Percentiles rank a stretch among this genome's conserved stretches.
These are phyloP conservation scores for Pulveroboletus sp. DNA, from an alignment of 768 basidiomycete genomes.

Conservation along the genomic window DNA sequence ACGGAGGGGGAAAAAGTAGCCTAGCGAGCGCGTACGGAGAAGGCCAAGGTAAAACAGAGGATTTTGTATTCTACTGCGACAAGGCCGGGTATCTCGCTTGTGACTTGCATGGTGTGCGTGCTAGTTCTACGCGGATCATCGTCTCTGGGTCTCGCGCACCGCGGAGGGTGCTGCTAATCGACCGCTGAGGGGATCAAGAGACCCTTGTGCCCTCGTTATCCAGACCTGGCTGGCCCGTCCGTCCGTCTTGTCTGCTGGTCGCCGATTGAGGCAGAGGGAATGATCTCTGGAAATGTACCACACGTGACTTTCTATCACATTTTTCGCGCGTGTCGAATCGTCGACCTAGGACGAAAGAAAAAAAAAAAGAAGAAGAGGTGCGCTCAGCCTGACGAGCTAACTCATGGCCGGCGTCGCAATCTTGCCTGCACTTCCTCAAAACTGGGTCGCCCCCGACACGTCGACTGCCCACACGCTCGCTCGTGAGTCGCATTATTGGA, in stretches of 20 bases:
- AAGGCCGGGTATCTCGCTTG: neutral
- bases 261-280: too few relatives aligned
- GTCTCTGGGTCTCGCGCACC: constrained; percentile 1
- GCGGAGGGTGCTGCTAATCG: neutral
- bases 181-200: too few relatives aligned
- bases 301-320: constrained; percentile 16
- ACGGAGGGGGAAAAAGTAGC: constrained; percentile 14
- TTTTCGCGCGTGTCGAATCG: neutral
- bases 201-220: too few relatives aligned
- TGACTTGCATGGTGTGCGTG: neutral
- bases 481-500: constrained; percentile 17
- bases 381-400: neutral
- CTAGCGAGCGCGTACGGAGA: neutral
- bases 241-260: too few relatives aligned
- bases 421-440: constrained; percentile 24
- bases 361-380: too few relatives aligned
- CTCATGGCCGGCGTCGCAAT: constrained; percentile 24
- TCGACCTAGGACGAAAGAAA: neutral
- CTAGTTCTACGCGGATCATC: neutral
- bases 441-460: constrained; percentile 18
- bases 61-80: neutral
- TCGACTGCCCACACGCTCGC: constrained; percentile 18
- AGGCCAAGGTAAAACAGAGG: neutral
- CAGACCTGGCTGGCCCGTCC: too few relatives aligned
- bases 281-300: too few relatives aligned